Base-by-base conservation (phyloP, 805 yeast species). In the Ogataea saltuana region DNA sequence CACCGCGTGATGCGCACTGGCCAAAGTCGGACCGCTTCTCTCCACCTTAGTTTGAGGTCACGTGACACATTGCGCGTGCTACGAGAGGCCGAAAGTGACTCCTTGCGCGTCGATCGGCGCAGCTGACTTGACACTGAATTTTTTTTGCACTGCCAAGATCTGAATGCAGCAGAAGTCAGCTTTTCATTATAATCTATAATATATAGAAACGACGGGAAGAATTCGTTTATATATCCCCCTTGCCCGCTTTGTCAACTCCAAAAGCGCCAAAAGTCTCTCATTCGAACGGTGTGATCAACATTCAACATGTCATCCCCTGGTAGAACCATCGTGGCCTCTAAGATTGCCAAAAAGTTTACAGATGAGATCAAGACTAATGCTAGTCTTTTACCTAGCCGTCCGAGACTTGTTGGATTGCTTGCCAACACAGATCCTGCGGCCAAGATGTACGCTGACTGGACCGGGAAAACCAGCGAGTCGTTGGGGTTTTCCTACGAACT, bases 381-480 rank as follows among this genome's bases (percentile, higher is more conserved):
- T 8, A 58, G 69, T 18, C 51, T 65, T 15, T 68, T 89, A 25
- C 67, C 59, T 10, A 65, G 67, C 1, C 69, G 76, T 49, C 98
- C 98, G 6, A 77, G 76, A 52, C 70, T 93, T 29, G 97, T 91
- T 25, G 99, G 99, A 0, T 80, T 93, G 48, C 71, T 93, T 31
- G 97, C 97, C 12, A 93, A 93, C 63, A 72, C 75, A 12, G 99
- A 93, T 56, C 98, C 97, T 2, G 97, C 98, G 10, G 98, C 97
- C 5, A 76, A 77, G 58, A 85, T 85, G 85, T 93, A 93, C 63
- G 98, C 99, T 36, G 82, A 81, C 38, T 93, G 97, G 97, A 91
- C 99, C 0, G 86, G 85, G 21, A 90, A 88, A 61, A 91, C 98
- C 1, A 80, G 93, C 53, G 84, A 80, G 58, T 81, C 86, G 16